These are phyloP conservation scores for Kodamaea suecica DNA, from an alignment of 1,139 yeast genomes.

Conservation along the genomic window DNA sequence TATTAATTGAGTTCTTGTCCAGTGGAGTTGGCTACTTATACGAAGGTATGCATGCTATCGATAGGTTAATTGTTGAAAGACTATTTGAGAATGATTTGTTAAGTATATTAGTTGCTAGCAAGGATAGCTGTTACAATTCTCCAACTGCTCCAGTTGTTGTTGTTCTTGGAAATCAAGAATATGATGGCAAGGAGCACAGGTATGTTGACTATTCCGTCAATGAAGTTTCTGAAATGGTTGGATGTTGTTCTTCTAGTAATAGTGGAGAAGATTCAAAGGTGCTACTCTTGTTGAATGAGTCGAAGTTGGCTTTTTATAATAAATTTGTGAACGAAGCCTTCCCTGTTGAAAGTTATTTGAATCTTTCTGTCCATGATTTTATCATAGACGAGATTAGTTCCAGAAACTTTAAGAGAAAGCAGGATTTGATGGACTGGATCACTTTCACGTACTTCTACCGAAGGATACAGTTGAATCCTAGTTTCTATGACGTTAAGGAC, in stretches of 20 bases:
- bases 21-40: constrained; percentile 70
- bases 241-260: constrained; percentile 37
- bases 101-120: constrained; percentile 54
- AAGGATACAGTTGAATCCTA: constrained; percentile 77
- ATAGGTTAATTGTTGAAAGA: constrained; percentile 51
- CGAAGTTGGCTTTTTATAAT: constrained; percentile 61
- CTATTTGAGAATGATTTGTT: constrained; percentile 51
- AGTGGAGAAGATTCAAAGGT: constrained; percentile 32
- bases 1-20: constrained; percentile 42
- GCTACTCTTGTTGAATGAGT: constrained; percentile 53
- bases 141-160: constrained; percentile 57
- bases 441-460: constrained; percentile 82
- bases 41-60: constrained; percentile 56
- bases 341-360: constrained; percentile 80
- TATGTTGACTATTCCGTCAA: constrained; percentile 65
- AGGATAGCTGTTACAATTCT: constrained; percentile 49
- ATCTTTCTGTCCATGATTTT: constrained; percentile 57
- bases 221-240: constrained; percentile 72
- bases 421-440: constrained; percentile 88
- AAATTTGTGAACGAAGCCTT: constrained; percentile 71
- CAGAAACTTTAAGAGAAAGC: constrained; percentile 62
- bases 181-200: constrained; percentile 72
- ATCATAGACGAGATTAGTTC: constrained; percentile 70
- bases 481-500: constrained; percentile 76
- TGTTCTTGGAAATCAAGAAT: constrained; percentile 68